Percentiles rank a stretch among this genome's conserved stretches.
These are phyloP conservation scores for Prillingera fragicola DNA, from an alignment of 1,284 basidiomycete genomes.

Conservation along the genomic window DNA sequence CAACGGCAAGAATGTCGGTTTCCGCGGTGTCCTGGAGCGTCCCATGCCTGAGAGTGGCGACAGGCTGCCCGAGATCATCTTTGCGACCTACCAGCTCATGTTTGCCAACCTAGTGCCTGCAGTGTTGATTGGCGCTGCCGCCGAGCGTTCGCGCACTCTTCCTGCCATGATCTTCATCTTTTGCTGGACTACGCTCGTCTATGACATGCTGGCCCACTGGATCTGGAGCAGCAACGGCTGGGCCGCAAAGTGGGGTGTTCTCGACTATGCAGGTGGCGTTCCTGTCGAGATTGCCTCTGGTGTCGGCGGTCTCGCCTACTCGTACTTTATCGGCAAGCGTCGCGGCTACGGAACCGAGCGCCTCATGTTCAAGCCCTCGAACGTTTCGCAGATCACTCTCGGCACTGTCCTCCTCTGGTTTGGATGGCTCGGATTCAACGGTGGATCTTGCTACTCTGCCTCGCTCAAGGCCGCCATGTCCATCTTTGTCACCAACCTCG, in stretches of 20 bases:
- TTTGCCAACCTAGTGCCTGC: slow-evolving; percentile 52
- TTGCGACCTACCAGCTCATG: slow-evolving; percentile 75
- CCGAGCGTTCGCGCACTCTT: slow-evolving; percentile 79
- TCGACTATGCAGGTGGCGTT: slow-evolving; percentile 74
- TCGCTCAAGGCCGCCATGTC: slow-evolving; percentile 83
- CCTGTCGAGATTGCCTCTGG: slow-evolving; percentile 92
- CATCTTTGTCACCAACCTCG: slow-evolving; percentile 76
- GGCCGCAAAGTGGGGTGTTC: slow-evolving; percentile 83
- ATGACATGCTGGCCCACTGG: slow-evolving; percentile 74
- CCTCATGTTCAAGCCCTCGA: slow-evolving; percentile 85
- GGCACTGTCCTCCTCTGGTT: slow-evolving; percentile 89
- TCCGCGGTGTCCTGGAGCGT: slow-evolving; percentile 63
- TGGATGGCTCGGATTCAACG: slow-evolving; percentile 61
- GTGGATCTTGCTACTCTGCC: slow-evolving; percentile 76
- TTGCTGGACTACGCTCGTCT: slow-evolving; percentile 59
- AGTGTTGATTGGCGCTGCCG: slow-evolving; percentile 59
- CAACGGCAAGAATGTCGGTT: slow-evolving; percentile 55
- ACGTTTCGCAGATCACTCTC: slow-evolving; percentile 71
- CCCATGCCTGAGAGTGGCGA: slow-evolving; percentile 63
- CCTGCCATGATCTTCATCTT: slow-evolving; percentile 86
- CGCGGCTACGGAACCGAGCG: slow-evolving; percentile 68
- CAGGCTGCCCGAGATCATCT: slow-evolving; percentile 55
- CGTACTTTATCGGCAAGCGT: slow-evolving; percentile 58
- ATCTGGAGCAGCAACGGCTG: slow-evolving; percentile 73
- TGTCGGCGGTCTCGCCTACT: slow-evolving; percentile 76